phyloP scores from a whole-genome alignment of 306 rosid species.

The Parietaria judaica region DNA sequence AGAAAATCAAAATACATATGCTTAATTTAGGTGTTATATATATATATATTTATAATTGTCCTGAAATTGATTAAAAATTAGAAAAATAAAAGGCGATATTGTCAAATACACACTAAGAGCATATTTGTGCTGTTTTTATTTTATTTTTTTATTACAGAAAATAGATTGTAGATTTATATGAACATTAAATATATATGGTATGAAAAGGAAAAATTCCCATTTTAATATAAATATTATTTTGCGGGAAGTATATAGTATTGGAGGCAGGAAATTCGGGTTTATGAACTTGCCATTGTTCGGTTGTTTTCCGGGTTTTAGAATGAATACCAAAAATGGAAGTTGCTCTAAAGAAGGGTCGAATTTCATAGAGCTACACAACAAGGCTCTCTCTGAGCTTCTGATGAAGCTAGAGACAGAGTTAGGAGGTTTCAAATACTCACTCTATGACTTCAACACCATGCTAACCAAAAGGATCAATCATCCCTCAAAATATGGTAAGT shows the following conservation, averaged over 20 bases:
- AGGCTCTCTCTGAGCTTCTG: conserved; percentile 38
- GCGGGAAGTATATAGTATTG: conserved; percentile 57
- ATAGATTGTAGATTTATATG: no score
- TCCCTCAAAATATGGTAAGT: conserved; percentile 57
- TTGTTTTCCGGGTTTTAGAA: conserved; percentile 65
- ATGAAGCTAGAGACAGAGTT: conserved; percentile 30
- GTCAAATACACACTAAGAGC: no score
- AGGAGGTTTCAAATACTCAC: conserved; percentile 60
- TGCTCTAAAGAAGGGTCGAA: conserved; percentile 48
- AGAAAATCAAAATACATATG: no score
- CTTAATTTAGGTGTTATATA: no score
- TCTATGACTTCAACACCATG: conserved; percentile 41
- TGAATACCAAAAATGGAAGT: conserved; percentile 23
- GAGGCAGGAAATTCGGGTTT: conserved; percentile 79
- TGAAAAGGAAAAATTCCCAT: no score
- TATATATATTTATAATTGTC: no score
- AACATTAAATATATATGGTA: no score
- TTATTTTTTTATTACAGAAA: no score
- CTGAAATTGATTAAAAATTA: no score
- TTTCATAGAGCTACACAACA: conserved; percentile 45
- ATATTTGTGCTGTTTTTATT: no score
- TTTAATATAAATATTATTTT: no score
- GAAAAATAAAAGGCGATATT: no score
- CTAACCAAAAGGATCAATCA: conserved; percentile 39
- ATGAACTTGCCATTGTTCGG: conserved; percentile 51